These are phyloP conservation scores for Themeda triandra DNA, from an alignment of 176 grass and related monocot species.

Conservation along the genomic window DNA sequence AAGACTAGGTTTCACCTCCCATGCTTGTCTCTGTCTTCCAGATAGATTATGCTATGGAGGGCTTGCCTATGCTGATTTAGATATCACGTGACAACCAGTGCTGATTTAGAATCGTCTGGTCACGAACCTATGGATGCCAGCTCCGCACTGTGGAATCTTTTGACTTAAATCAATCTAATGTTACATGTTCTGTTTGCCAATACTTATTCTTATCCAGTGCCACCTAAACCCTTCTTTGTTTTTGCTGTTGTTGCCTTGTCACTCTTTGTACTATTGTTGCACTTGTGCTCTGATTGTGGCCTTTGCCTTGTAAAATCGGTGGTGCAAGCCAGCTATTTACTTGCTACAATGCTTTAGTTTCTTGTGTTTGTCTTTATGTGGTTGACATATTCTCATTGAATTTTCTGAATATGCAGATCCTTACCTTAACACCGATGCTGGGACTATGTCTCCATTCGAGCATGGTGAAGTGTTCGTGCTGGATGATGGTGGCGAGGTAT, in stretches of 20 bases:
- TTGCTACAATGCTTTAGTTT: conserved; percentile 25
- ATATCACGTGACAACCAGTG: background rate
- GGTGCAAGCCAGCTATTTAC: conserved; percentile 49
- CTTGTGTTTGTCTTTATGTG: conserved; percentile 41
- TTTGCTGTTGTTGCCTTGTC: conserved; percentile 58
- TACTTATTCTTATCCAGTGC: conserved; percentile 51
- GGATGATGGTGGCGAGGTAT: conserved; percentile 73
- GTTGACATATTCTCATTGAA: conserved; percentile 31
- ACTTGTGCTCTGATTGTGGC: conserved; percentile 23
- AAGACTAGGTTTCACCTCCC: conserved; percentile 39
- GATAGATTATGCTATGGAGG: conserved; percentile 8
- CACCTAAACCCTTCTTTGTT: conserved; percentile 51
- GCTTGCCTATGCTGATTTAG: conserved; percentile 26
- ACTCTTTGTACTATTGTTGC: conserved; percentile 33
- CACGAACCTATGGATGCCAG: conserved; percentile 29
- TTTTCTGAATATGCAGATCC: conserved; percentile 41
- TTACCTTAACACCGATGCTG: conserved; percentile 69
- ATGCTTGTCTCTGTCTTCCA: conserved; percentile 32
- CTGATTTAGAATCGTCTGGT: conserved; percentile 1
- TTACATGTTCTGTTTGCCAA: conserved; percentile 31
- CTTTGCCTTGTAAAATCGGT: conserved; percentile 51
- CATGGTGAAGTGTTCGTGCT: conserved; percentile 69
- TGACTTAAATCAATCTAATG: conserved; percentile 33
- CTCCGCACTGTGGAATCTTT: conserved; percentile 24
- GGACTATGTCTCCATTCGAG: conserved; percentile 64